Conservation (phyloP, 148 eudicot species). For the Simmondsia chinensis region DNA sequence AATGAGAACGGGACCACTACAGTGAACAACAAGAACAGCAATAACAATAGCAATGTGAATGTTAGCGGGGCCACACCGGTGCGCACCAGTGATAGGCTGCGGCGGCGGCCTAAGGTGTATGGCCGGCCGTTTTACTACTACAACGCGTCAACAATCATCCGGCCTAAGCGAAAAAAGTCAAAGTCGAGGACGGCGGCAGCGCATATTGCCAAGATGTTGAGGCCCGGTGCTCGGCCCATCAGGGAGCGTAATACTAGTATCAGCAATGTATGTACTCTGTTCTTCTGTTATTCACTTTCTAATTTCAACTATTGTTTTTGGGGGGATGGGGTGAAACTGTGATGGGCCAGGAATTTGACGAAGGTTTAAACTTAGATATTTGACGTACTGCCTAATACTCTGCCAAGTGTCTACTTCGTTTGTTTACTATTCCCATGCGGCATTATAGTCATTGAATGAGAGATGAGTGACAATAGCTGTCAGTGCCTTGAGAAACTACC, state of each 20-base stretch:
- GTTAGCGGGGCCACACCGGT: constrained; percentile 10
- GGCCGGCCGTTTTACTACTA: constrained; percentile 27
- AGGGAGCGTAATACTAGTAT: not conserved
- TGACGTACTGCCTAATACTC: too few relatives aligned
- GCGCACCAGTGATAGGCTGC: constrained; percentile 70
- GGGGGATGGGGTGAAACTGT: too few relatives aligned
- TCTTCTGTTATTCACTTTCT: constrained; percentile 6
- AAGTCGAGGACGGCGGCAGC: constrained; percentile 76
- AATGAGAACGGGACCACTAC: constrained; percentile 38
- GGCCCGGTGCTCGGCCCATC: constrained; percentile 13
- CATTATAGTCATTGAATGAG: too few relatives aligned
- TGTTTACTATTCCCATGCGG: too few relatives aligned
- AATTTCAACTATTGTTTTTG: too few relatives aligned
- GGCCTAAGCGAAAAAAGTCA: constrained; percentile 49
- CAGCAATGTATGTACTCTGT: constrained; percentile 37
- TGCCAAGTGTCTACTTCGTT: too few relatives aligned
- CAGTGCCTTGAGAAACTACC: too few relatives aligned
- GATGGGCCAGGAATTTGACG: too few relatives aligned
- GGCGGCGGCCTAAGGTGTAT: constrained; percentile 40
- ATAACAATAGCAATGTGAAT: not conserved
- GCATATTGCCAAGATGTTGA: constrained; percentile 74
- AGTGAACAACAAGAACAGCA: constrained; percentile 3
- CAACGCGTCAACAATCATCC: constrained; percentile 19
- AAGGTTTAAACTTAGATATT: too few relatives aligned
- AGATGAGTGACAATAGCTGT: too few relatives aligned